phyloP scores from a whole-genome alignment of 1,139 yeast species.

The Pichiaceae sp. region DNA sequence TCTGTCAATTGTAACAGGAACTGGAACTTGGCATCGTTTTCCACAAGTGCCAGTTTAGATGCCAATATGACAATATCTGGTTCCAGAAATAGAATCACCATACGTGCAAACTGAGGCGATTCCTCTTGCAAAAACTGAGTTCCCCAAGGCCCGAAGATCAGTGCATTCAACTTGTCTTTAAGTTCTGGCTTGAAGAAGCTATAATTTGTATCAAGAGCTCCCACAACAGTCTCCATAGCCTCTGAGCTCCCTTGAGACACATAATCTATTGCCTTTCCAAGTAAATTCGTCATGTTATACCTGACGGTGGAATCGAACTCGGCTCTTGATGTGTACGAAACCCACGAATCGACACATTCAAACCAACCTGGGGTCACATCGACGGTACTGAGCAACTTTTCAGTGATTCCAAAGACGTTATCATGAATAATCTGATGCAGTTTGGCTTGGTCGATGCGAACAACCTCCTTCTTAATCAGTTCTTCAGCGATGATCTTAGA shows the following conservation, averaged over 20 bases:
- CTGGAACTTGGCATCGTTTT: conserved; percentile 33
- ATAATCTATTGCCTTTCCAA: conserved; percentile 20
- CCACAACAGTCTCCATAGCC: conserved; percentile 32
- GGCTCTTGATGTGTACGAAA: conserved; percentile 32
- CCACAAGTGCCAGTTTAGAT: conserved; percentile 33
- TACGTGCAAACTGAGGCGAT: conserved; percentile 33
- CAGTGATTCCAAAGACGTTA: conserved; percentile 23
- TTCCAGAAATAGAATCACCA: conserved; percentile 46
- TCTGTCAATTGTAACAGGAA: conserved; percentile 51
- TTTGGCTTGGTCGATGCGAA: conserved; percentile 12
- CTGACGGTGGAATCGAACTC: conserved; percentile 29
- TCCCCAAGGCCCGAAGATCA: conserved; percentile 40
- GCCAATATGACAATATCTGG: conserved; percentile 43
- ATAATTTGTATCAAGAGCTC: conserved; percentile 39
- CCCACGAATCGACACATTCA: conserved; percentile 31
- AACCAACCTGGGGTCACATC: conserved; percentile 14
- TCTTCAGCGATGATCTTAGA: conserved; percentile 54
- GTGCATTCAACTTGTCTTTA: conserved; percentile 21
- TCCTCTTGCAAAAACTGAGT: conserved; percentile 24
- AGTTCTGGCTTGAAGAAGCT: conserved; percentile 27
- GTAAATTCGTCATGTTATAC: conserved; percentile 28
- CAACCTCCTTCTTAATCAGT: conserved; percentile 29
- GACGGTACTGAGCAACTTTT: conserved; percentile 5
- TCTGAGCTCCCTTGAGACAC: conserved; percentile 11
- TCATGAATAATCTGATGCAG: conserved; percentile 28